phyloP scores from a whole-genome alignment of 306 rosid species.

The Gastrolobium villosum region DNA sequence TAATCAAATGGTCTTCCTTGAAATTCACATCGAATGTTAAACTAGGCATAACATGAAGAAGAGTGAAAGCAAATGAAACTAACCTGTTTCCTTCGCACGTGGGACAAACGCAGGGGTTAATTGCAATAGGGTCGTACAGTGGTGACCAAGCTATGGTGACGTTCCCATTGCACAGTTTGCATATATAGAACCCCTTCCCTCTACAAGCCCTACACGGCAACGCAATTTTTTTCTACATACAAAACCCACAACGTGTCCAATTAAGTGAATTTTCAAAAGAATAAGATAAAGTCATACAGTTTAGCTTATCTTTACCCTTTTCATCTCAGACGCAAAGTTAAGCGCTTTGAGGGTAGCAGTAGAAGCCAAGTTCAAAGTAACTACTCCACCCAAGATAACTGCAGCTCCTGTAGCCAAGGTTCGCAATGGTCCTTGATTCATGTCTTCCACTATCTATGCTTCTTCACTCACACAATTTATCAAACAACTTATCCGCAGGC shows the following conservation, averaged over 20 bases:
- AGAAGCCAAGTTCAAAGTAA: constrained; percentile 72
- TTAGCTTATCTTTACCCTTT: constrained; percentile 63
- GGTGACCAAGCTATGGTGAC: constrained; percentile 86
- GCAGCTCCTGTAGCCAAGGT: constrained; percentile 58
- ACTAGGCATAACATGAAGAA: constrained; percentile 22
- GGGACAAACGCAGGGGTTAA: constrained; percentile 94
- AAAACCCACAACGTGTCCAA: constrained; percentile 30
- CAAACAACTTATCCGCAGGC: constrained; percentile 38
- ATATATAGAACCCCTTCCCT: constrained; percentile 86
- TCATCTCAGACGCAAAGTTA: constrained; percentile 64
- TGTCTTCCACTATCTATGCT: constrained; percentile 17
- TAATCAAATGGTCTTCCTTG: constrained; percentile 11
- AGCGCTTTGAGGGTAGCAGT: constrained; percentile 69
- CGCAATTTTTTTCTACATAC: constrained; percentile 66
- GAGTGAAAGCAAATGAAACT: neutral
- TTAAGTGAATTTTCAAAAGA: neutral
- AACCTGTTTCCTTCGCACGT: constrained; percentile 98
- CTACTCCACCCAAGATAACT: constrained; percentile 69
- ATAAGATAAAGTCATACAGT: neutral
- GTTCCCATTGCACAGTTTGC: constrained; percentile 89
- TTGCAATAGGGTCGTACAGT: constrained; percentile 84
- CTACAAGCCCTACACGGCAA: constrained; percentile 78
- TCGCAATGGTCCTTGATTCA: constrained; percentile 63
- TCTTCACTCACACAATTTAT: constrained; percentile 49
- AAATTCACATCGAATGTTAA: neutral